Base-by-base conservation (phyloP, 177 flowering plant species). In the Vitis hybrid region DNA sequence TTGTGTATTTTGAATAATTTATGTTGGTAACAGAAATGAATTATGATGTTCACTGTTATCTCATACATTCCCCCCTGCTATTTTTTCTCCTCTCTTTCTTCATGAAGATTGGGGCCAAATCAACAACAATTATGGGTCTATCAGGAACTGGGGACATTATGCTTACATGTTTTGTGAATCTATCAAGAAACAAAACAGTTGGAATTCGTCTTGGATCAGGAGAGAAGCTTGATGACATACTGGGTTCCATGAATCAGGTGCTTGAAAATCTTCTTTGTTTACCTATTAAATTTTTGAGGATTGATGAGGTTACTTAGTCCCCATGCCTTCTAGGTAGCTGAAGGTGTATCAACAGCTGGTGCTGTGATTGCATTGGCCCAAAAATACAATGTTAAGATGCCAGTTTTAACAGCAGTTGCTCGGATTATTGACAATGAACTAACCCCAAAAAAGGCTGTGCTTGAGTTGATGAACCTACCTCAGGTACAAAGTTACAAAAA, bases 111-210 rank as follows among this genome's bases (percentile, higher is more conserved):
- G 98, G 97, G 51, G 98, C 97, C 50, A 94, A 94, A 78, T 82
- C 98, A 48, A 80, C 97, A 56, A 92, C 98, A 65, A 79, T 94
- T 53, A 89, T 97, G n/a, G 98, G 98, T 49, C 77, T 94, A 71
- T 94, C 97, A n/a, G 98, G 98, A 73, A 90, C 92, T 51, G 98
- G 97, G 19, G 98, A 94, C 86, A 88, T 94, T 29, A 94, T 94
- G 97, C 98, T 94, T 51, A 92, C 98, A n/a, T 92, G 98, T 76
- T 94, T 92, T 69, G 97, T 94, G 58, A 88, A 80, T 77, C 92
- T 94, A 33, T 94, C 97, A 68, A 89, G 98, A 86, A 94, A 94
- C 76, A 84, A 88, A 87, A 94, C 91, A 15, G 92, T 94, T 74
- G 98, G 98, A 59, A 88, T 92, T 51, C 97, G 97, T 56, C 91